Evolutionary conservation across 2,329 filamentous ascomycete species (phyloP).

Genomic region (Mollisiaceae sp.): DNA sequence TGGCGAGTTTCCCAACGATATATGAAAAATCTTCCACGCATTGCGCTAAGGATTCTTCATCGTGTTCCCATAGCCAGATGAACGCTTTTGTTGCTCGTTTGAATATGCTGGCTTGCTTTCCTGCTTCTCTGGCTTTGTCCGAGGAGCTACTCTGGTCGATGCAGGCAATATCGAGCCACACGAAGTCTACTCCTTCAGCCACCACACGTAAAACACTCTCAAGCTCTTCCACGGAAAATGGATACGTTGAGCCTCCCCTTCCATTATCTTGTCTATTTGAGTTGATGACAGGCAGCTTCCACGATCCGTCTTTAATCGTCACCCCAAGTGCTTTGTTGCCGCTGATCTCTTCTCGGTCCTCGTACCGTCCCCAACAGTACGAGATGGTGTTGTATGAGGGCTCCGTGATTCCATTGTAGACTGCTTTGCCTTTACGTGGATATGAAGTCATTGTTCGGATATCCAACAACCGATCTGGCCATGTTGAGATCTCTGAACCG

Average conservation of each 20-base stretch:
- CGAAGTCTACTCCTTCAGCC: not conserved
- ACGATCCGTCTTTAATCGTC: slow-evolving; percentile 5
- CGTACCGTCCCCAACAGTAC: slow-evolving; percentile 3
- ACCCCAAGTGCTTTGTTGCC: not conserved
- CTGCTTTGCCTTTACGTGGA: not conserved
- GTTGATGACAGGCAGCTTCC: slow-evolving; percentile 4
- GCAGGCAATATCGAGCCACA: slow-evolving; percentile 8
- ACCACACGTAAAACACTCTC: not conserved
- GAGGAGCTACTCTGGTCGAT: not conserved
- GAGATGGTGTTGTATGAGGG: not conserved
- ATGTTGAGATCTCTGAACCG: not conserved
- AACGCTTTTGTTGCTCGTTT: not conserved
- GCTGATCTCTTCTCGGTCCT: not conserved
- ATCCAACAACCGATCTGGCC: not conserved
- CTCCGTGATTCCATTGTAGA: slow-evolving; percentile 1
- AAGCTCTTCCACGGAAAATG: slow-evolving; percentile 1
- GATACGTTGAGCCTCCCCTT: slow-evolving; percentile 2
- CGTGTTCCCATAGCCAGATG: slow-evolving; percentile 7
- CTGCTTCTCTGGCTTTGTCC: not conserved
- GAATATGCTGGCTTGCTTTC: slow-evolving; percentile 10
- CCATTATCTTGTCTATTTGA: slow-evolving; percentile 2
- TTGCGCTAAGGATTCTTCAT: slow-evolving; percentile 4
- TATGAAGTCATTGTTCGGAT: slow-evolving; percentile 8
- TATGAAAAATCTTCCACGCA: slow-evolving; percentile 10
- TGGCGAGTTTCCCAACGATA: slow-evolving; percentile 6